Percentiles rank a stretch among this genome's conserved stretches.
These are phyloP conservation scores for Mangifera indica DNA, from an alignment of 345 rosid genomes.

Conservation along the genomic window DNA sequence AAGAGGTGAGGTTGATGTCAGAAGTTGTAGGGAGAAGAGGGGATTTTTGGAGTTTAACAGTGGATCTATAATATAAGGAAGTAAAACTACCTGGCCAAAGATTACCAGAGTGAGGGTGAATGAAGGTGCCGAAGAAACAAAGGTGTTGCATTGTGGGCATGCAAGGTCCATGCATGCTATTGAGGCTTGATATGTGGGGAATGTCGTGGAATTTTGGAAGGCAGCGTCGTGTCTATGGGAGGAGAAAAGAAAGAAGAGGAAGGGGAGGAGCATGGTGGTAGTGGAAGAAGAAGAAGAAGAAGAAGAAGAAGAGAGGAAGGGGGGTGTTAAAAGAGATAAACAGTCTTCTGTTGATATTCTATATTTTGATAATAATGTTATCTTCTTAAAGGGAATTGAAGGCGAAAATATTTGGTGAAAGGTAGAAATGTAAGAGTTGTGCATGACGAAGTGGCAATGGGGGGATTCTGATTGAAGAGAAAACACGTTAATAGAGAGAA, in stretches of 20 bases:
- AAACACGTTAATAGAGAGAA: too few relatives aligned
- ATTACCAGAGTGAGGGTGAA: too few relatives aligned
- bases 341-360: slow-evolving; percentile 21
- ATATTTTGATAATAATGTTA: slow-evolving; percentile 19
- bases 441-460: too few relatives aligned
- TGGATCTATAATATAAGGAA: slow-evolving; percentile 79
- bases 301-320: neutral
- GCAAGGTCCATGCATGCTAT: slow-evolving; percentile 83
- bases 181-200: slow-evolving; percentile 93
- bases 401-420: too few relatives aligned
- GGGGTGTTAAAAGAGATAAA: neutral
- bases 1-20: slow-evolving; percentile 64
- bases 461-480: too few relatives aligned
- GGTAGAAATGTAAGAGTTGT: too few relatives aligned
- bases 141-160: slow-evolving; percentile 71
- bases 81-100: slow-evolving; percentile 72
- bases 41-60: slow-evolving; percentile 78
- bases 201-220: slow-evolving; percentile 68
- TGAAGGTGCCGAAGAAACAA: slow-evolving; percentile 85
- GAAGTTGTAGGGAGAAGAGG: slow-evolving; percentile 81
- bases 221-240: slow-evolving; percentile 26
- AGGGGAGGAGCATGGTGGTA: slow-evolving; percentile 21
- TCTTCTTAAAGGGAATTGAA: neutral
- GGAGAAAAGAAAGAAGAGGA: slow-evolving; percentile 31
- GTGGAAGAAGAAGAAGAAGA: too few relatives aligned